Conservation (phyloP, 2,329 filamentous ascomycete species). For the Beauveria brongniartii region DNA sequence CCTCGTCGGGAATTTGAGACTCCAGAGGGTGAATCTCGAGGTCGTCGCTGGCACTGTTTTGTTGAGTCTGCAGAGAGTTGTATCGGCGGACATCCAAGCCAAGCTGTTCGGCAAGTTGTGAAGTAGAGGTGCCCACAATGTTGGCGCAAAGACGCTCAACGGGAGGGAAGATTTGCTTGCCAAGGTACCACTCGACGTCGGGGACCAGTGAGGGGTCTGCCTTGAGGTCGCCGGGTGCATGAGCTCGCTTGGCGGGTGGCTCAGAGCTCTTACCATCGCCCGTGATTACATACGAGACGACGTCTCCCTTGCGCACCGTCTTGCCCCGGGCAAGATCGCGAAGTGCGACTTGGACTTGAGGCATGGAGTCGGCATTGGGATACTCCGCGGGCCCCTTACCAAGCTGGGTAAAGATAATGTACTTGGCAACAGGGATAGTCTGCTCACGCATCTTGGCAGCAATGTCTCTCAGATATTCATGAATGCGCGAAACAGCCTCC, state of each 20-base stretch:
- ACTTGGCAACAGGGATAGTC: slow-evolving; percentile 69
- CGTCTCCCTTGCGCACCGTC: slow-evolving; percentile 83
- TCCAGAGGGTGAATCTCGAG: slow-evolving; percentile 83
- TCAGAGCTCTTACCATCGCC: slow-evolving; percentile 59
- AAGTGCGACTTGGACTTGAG: slow-evolving; percentile 90
- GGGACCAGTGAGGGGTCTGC: slow-evolving; percentile 66
- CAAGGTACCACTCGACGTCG: slow-evolving; percentile 95
- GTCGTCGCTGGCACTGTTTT: slow-evolving; percentile 47
- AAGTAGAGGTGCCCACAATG: slow-evolving; percentile 84
- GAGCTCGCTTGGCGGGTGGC: slow-evolving; percentile 78
- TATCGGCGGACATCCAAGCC: slow-evolving; percentile 89
- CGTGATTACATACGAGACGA: slow-evolving; percentile 93
- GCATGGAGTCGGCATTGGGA: slow-evolving; percentile 90
- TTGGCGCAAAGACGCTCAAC: slow-evolving; percentile 97
- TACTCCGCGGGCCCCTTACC: slow-evolving; percentile 92
- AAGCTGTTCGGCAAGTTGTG: slow-evolving; percentile 84
- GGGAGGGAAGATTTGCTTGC: slow-evolving; percentile 96
- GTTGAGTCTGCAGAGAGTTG: slow-evolving; percentile 36
- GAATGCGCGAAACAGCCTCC: slow-evolving; percentile 77
- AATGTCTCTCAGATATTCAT: slow-evolving; percentile 86
- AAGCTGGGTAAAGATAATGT: slow-evolving; percentile 96
- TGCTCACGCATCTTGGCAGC: slow-evolving; percentile 78
- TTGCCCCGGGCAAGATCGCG: slow-evolving; percentile 83
- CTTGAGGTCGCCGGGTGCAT: slow-evolving; percentile 76
- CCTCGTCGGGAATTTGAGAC: slow-evolving; percentile 83